phyloP scores from a whole-genome alignment of 192 early-diverging fungal genomes.

The Backusella sp. region DNA sequence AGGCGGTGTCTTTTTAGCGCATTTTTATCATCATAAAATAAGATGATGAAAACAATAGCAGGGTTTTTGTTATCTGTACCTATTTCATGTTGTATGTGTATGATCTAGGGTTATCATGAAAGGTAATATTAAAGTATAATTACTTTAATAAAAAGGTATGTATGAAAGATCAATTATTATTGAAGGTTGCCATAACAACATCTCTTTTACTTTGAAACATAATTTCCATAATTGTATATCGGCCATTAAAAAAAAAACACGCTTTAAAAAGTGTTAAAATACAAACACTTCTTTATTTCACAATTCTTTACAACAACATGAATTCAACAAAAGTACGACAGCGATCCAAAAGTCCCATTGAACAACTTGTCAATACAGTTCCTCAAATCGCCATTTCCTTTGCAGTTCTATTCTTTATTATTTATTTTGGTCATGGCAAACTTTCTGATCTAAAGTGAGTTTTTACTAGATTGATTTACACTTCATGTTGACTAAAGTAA shows the following conservation, averaged over 20 bases:
- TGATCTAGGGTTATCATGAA: too few relatives aligned
- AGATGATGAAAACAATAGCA: background rate
- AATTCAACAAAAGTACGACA: background rate
- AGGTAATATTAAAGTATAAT: too few relatives aligned
- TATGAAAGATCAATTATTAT: too few relatives aligned
- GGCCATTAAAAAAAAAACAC: background rate
- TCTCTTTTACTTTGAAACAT: too few relatives aligned
- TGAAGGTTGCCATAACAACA: background rate
- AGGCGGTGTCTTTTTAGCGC: too few relatives aligned
- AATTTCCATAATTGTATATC: background rate
- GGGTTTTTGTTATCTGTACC: too few relatives aligned
- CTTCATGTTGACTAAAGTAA: background rate
- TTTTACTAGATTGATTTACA: background rate
- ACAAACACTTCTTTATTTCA: background rate
- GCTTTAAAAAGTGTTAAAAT: background rate
- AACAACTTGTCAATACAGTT: background rate
- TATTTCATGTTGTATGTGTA: too few relatives aligned
- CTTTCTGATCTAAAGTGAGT: background rate
- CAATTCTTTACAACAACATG: background rate
- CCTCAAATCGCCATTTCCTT: slow-evolving; percentile 15
- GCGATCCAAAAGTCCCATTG: background rate
- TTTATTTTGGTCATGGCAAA: background rate
- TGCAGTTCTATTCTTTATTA: background rate
- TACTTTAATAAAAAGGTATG: too few relatives aligned
- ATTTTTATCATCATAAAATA: too few relatives aligned